Evolutionary conservation across 2,329 filamentous ascomycete genomes (phyloP), one percentile per base, ranked within the genome.

Genomic region (Coccinonectria pachysandricola): DNA sequence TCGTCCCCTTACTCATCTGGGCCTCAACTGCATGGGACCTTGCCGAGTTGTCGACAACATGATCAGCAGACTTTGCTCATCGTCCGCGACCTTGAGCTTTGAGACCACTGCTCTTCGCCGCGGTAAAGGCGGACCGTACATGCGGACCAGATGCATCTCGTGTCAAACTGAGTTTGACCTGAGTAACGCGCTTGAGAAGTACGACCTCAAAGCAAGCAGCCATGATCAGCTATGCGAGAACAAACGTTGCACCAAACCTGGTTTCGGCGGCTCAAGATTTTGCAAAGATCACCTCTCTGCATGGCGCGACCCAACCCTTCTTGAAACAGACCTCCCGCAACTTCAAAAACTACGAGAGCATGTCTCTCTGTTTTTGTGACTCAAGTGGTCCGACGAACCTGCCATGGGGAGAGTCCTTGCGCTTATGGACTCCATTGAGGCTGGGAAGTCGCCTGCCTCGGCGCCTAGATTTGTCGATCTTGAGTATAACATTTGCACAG

Each of bases 1-100:
- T 21, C 26, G 17, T 23, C 12, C 14, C 21, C 15, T 28, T 23
- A 21, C 15, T 28, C 11, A 23, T 24, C 26, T 24, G 19, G 15
- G 26, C 26, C 9, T 23, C 15, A 18, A 23, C n/a, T 28, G 26
- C 26, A 28, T 23, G 4, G 19, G 6, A 12, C 19, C 19, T 21
- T 21, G 19, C 19, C 19, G 19, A 21, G 19, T 21, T 21, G 26
- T 28, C 18, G 19, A 23, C 21, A 22, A 12, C 26, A 16, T 23
- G 21, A 14, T 28, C 15, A 28, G 8, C 16, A 27, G 17, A 27
- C 16, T 17, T 27, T 21, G 19, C 19, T 12, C 19, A 21, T 21
- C 19, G 19, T 21, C 19, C 19, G 19, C 19, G 19, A 21, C 19
- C 19, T 21, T 21, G 12, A 21, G 19, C 19, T 21, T 21, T 21